Conservation (phyloP, 805 yeast genomes). For the Metschnikowia corniflorae region DNA sequence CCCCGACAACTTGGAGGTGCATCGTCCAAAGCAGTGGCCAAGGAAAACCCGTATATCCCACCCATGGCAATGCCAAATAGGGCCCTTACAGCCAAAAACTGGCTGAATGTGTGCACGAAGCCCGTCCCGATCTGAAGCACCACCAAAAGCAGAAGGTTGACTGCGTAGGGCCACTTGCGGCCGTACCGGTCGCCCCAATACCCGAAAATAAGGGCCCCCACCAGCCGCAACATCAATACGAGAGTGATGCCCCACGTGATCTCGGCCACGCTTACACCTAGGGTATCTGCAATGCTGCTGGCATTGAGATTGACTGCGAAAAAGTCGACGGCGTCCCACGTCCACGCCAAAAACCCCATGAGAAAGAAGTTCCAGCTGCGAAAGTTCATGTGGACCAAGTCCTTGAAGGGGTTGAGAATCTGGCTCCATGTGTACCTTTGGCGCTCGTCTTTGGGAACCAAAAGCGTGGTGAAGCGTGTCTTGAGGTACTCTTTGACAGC, state of each 20-base stretch:
- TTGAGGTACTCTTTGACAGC: constrained; percentile 34
- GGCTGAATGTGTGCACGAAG: constrained; percentile 51
- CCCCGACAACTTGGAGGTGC: constrained; percentile 57
- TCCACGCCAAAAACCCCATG: constrained; percentile 57
- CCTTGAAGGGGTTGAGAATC: constrained; percentile 40
- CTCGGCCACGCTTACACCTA: constrained; percentile 44
- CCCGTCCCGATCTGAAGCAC: constrained; percentile 62
- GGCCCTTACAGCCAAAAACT: constrained; percentile 61
- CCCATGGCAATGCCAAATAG: constrained; percentile 70
- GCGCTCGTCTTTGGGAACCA: constrained; percentile 44
- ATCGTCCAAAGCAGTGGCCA: constrained; percentile 66
- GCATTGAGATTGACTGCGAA: constrained; percentile 55
- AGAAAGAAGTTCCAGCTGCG: constrained; percentile 51
- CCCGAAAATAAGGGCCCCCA: constrained; percentile 64
- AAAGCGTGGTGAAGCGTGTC: constrained; percentile 48
- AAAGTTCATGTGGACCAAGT: constrained; percentile 14
- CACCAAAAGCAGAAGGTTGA: constrained; percentile 44
- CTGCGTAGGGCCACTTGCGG: constrained; percentile 54
- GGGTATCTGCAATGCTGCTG: constrained; percentile 42
- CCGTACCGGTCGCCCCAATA: constrained; percentile 58
- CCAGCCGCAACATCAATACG: constrained; percentile 64
- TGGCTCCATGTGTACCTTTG: constrained; percentile 30
- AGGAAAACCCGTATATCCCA: constrained; percentile 62
- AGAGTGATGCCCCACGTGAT: constrained; percentile 70
- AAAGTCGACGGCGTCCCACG: constrained; percentile 65